These are phyloP conservation scores for Lagerstroemia speciosa DNA, from an alignment of 345 rosid genomes.

Conservation along the genomic window DNA sequence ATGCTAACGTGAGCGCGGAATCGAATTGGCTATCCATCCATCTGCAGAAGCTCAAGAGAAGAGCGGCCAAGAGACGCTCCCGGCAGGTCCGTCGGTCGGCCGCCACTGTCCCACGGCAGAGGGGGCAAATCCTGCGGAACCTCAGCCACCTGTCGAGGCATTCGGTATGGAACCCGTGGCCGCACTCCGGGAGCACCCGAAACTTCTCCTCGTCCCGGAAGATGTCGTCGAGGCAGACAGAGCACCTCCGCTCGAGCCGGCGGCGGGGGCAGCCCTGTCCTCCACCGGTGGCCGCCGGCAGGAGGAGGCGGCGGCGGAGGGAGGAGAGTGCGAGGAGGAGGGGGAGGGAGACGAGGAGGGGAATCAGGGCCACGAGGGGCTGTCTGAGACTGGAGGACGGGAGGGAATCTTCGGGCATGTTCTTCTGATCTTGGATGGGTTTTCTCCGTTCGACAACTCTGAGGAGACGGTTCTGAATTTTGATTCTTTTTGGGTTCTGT, in stretches of 20 bases:
- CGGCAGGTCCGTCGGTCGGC: background rate
- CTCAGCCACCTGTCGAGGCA: constrained; percentile 13
- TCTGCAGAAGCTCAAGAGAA: background rate
- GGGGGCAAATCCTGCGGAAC: constrained; percentile 8
- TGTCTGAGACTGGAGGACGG: background rate
- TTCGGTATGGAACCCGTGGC: constrained; percentile 14
- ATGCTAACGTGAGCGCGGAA: constrained; percentile 9
- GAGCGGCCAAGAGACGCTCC: background rate
- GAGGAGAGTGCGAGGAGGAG: background rate
- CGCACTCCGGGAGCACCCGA: constrained; percentile 8
- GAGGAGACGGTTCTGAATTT: background rate
- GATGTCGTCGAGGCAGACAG: constrained; percentile 14
- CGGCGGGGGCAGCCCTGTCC: no score
- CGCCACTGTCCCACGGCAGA: constrained; percentile 1
- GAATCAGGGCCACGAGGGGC: background rate
- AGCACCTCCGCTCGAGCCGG: constrained; percentile 7
- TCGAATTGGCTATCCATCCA: constrained; percentile 18
- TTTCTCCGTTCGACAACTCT: background rate
- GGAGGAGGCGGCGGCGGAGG: background rate
- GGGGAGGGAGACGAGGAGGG: background rate
- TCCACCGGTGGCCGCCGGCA: background rate
- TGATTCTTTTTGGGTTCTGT: background rate
- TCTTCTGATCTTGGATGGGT: background rate
- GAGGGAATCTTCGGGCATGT: background rate
- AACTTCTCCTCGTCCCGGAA: background rate